phyloP scores from a whole-genome alignment of 306 rosid species.

The Quillaja saponaria region DNA sequence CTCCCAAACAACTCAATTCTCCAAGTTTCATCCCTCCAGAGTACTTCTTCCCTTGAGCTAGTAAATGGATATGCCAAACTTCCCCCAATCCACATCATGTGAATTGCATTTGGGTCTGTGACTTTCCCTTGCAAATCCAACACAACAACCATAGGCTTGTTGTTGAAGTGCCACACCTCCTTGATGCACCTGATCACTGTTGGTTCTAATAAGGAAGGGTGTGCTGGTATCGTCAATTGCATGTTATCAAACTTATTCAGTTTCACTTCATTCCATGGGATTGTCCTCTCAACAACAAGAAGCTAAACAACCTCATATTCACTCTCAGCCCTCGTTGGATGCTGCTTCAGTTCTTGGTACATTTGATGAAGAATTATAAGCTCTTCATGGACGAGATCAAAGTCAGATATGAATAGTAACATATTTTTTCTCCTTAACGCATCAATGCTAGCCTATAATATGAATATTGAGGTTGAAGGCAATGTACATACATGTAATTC shows the following conservation, averaged over 20 bases:
- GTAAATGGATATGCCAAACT: conserved; percentile 68
- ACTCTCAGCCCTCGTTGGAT: conserved; percentile 28
- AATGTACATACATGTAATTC: too few relatives aligned
- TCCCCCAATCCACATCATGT: conserved; percentile 83
- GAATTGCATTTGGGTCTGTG: conserved; percentile 64
- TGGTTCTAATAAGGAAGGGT: conserved; percentile 52
- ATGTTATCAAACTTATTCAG: conserved; percentile 42
- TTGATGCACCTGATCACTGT: conserved; percentile 52
- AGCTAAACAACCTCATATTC: conserved; percentile 71
- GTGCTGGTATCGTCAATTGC: conserved; percentile 47
- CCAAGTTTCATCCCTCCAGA: conserved; percentile 69
- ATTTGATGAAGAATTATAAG: conserved; percentile 60
- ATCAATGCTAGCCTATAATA: conserved; percentile 64
- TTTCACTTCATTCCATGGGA: conserved; percentile 35
- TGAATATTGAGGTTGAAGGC: too few relatives aligned
- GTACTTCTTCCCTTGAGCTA: conserved; percentile 52
- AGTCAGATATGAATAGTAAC: conserved; percentile 53
- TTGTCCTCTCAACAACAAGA: conserved; percentile 44
- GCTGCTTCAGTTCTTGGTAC: conserved; percentile 54
- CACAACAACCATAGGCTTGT: conserved; percentile 62
- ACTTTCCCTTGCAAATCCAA: conserved; percentile 64
- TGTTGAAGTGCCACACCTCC: conserved; percentile 60
- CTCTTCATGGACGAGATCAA: conserved; percentile 58
- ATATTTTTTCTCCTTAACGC: conserved; percentile 65
- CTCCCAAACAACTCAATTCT: conserved; percentile 57